Percentiles rank a stretch among this genome's conserved stretches.
phyloP scores from a whole-genome alignment of 352 stramenopile species.

The Phytophthora europaea region DNA sequence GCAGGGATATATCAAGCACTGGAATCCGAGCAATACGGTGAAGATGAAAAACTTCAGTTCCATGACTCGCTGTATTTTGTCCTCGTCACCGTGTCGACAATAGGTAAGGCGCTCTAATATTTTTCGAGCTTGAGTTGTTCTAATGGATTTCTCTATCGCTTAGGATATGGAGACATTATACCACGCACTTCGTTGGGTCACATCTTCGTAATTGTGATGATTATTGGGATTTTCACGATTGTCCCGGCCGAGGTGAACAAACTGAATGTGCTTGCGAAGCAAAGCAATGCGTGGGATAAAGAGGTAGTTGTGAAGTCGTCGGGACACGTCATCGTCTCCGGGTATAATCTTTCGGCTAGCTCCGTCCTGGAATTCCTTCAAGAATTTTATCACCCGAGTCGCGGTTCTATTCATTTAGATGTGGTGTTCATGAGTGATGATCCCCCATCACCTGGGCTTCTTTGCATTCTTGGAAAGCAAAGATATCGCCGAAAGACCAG shows the following conservation, averaged over 20 bases:
- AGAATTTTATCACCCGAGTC: conserved; percentile 78
- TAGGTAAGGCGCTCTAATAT: conserved; percentile 46
- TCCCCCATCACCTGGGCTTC: conserved; percentile 46
- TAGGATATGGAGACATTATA: conserved; percentile 77
- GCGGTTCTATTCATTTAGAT: conserved; percentile 67
- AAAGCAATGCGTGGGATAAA: conserved; percentile 69
- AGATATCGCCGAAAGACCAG: conserved; percentile 55
- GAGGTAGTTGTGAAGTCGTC: conserved; percentile 55
- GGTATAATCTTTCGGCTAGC: conserved; percentile 52
- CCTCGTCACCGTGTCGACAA: conserved; percentile 75
- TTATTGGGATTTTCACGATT: conserved; percentile 76
- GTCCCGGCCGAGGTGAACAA: conserved; percentile 69
- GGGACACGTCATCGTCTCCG: conserved; percentile 73
- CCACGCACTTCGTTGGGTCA: conserved; percentile 62
- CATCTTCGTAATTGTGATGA: conserved; percentile 78
- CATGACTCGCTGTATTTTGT: conserved; percentile 83
- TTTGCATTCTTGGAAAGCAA: conserved; percentile 53
- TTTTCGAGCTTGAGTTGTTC: not conserved
- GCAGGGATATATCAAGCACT: conserved; percentile 75
- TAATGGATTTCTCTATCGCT: not conserved
- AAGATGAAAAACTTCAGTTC: conserved; percentile 51
- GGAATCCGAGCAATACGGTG: conserved; percentile 51
- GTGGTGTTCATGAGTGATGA: conserved; percentile 73
- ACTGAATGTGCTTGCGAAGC: conserved; percentile 68
- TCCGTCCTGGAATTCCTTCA: conserved; percentile 68